A percentile compares a stretch with the other conserved stretches of the same genome.
These are phyloP conservation scores for Cylindricascospora bacillispora DNA, from an alignment of 1,139 yeast genomes.

Conservation along the genomic window DNA sequence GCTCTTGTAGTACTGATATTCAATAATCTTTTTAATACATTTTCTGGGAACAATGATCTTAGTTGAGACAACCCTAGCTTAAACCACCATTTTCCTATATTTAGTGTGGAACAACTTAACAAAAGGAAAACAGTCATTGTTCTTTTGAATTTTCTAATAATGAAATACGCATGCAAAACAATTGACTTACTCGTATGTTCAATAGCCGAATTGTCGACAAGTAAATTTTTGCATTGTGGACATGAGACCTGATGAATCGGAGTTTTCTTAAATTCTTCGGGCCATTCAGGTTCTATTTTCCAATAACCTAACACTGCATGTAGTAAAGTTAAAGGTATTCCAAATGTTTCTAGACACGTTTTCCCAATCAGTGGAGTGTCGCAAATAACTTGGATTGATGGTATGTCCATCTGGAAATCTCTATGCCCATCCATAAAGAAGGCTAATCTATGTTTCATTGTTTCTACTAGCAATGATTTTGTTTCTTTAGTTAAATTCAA, in stretches of 20 bases:
- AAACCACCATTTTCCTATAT: slow-evolving; percentile 4
- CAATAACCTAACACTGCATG: neutral
- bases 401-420: slow-evolving; percentile 4
- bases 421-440: slow-evolving; percentile 5
- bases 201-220: slow-evolving; percentile 5
- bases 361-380: neutral
- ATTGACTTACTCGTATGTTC: slow-evolving; percentile 3
- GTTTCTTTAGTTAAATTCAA: neutral
- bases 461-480: neutral
- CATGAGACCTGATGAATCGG: slow-evolving; percentile 2
- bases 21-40: slow-evolving; percentile 26
- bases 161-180: neutral
- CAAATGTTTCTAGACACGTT: neutral
- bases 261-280: neutral
- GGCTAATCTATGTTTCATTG: neutral
- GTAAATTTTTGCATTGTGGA: slow-evolving; percentile 4
- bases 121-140: neutral
- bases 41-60: slow-evolving; percentile 21
- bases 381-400: neutral
- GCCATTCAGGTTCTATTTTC: neutral
- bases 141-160: neutral
- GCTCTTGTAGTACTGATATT: slow-evolving; percentile 22
- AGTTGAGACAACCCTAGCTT: slow-evolving; percentile 12
- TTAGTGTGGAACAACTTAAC: slow-evolving; percentile 1
- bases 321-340: neutral